phyloP scores from a whole-genome alignment of 2,329 filamentous ascomycete species.

The Dactylonectria estremocensis region DNA sequence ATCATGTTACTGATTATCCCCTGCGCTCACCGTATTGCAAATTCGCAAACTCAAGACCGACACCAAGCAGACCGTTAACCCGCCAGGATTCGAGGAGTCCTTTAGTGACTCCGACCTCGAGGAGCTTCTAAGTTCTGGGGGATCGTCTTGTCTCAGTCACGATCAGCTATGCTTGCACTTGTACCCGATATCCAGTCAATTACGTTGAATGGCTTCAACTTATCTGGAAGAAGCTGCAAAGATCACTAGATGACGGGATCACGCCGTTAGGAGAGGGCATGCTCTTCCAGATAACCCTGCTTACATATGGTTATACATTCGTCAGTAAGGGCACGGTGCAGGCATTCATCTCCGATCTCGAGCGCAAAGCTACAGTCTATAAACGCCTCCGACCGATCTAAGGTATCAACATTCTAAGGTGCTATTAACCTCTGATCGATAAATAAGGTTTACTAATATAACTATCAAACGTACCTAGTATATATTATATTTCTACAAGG shows the following conservation, averaged over 20 bases:
- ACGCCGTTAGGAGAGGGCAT: no score
- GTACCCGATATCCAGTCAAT: no score
- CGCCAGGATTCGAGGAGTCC: conserved; percentile 71
- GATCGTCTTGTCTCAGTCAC: no score
- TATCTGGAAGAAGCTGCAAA: no score
- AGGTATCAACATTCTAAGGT: conserved; percentile 48
- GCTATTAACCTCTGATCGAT: conserved; percentile 53
- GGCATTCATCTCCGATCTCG: no score
- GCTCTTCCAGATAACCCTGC: no score
- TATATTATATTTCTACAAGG: conserved; percentile 55
- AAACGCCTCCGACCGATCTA: conserved; percentile 52
- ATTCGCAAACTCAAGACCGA: conserved; percentile 83
- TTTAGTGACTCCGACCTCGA: conserved; percentile 62
- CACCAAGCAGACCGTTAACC: conserved; percentile 80
- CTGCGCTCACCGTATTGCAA: conserved; percentile 84
- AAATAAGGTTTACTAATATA: conserved; percentile 52
- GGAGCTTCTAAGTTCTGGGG: conserved; percentile 57
- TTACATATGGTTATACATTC: no score
- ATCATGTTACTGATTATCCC: conserved; percentile 82
- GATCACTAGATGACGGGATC: no score
- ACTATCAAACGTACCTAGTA: conserved; percentile 51
- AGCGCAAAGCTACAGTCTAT: conserved; percentile 57
- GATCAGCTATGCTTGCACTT: no score
- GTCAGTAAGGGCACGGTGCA: no score
- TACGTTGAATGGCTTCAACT: no score